These are phyloP conservation scores for Sambucus nigra DNA, from an alignment of 129 eudicot genomes.

Conservation along the genomic window DNA sequence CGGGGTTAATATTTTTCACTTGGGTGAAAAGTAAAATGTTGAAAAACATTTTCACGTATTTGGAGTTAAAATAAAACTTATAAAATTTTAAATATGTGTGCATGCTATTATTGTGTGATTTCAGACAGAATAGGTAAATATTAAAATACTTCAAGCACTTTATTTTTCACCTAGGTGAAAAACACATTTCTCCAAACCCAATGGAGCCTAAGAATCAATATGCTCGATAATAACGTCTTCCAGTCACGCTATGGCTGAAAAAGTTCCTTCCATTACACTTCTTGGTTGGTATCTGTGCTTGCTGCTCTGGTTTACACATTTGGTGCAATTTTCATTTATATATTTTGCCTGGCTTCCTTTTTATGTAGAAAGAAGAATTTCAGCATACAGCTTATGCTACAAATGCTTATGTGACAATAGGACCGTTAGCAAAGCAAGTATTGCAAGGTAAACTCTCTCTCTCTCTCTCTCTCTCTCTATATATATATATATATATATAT, in stretches of 20 bases:
- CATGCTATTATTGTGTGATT: no score
- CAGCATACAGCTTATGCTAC: slow-evolving; percentile 91
- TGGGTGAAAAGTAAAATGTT: no score
- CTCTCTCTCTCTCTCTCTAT: not conserved
- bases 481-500: no score
- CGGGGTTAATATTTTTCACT: no score
- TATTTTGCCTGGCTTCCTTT: not conserved
- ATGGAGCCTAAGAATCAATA: not conserved
- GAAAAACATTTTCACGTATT: no score
- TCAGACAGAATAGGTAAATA: no score
- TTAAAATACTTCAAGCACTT: no score
- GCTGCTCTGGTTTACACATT: slow-evolving; percentile 5
- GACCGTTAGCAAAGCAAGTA: slow-evolving; percentile 81
- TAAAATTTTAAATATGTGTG: no score
- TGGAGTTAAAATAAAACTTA: no score
- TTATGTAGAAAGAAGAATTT: slow-evolving; percentile 90
- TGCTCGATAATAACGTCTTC: not conserved
- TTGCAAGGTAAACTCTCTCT: slow-evolving; percentile 50
- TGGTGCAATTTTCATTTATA: not conserved
- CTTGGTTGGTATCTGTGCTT: not conserved
- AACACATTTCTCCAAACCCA: no score
- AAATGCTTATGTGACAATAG: slow-evolving; percentile 81
- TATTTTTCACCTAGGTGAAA: no score
- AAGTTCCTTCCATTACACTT: not conserved
- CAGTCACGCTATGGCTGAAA: not conserved